Percentiles rank a stretch among this genome's conserved stretches.
Conservation (phyloP, 2,329 filamentous ascomycete species). For the Rutstroemia sp. region DNA sequence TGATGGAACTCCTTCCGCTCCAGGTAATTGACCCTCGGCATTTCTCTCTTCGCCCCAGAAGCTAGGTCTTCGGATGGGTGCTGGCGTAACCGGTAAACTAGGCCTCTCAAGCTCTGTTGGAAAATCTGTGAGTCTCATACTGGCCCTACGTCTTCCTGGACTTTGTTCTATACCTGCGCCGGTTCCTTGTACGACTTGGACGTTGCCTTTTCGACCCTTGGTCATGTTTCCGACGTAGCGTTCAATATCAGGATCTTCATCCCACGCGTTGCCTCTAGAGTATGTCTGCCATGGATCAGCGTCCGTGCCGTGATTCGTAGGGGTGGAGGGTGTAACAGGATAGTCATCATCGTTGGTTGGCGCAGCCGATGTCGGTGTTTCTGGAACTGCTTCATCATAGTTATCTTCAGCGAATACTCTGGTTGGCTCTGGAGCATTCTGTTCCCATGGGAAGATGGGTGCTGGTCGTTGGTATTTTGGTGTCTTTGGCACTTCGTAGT, state of each 20-base stretch:
- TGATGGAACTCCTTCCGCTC: constrained; percentile 74
- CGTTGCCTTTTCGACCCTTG: constrained; percentile 45
- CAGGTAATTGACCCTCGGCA: constrained; percentile 54
- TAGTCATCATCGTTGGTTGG: constrained; percentile 34
- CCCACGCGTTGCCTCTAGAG: constrained; percentile 82
- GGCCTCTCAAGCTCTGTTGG: constrained; percentile 75
- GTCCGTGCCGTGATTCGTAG: constrained; percentile 38
- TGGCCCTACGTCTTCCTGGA: constrained; percentile 34
- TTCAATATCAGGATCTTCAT: constrained; percentile 81
- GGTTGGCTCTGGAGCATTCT: constrained; percentile 50
- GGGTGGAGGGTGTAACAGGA: constrained; percentile 39
- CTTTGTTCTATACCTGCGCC: constrained; percentile 26
- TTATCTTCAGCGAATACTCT: constrained; percentile 59
- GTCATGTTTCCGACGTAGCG: constrained; percentile 75
- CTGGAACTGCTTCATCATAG: constrained; percentile 17
- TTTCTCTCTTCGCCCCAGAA: constrained; percentile 54
- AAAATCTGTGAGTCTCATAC: constrained; percentile 75
- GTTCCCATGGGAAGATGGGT: constrained; percentile 89
- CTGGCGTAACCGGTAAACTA: constrained; percentile 84
- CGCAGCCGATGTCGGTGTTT: constrained; percentile 28
- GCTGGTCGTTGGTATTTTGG: constrained; percentile 52
- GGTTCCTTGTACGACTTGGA: constrained; percentile 29
- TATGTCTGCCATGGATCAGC: constrained; percentile 66
- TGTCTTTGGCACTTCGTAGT: constrained; percentile 69
- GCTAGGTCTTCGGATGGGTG: constrained; percentile 61